Conservation (phyloP, 805 yeast genomes). For the Jamesozyma jinghongensis region DNA sequence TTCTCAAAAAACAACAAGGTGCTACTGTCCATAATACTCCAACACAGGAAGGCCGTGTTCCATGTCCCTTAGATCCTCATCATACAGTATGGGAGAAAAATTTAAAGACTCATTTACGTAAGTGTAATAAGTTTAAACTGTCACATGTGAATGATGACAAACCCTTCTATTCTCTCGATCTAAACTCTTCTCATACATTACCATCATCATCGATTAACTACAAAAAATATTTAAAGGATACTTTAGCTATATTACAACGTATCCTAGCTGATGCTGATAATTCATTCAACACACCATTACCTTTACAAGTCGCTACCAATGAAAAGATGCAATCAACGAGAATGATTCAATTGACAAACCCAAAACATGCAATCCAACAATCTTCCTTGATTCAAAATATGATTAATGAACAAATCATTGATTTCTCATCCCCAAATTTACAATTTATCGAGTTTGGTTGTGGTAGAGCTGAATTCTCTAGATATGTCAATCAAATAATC, state of each 20-base stretch:
- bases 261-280: neutral
- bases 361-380: constrained; percentile 78
- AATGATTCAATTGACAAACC: constrained; percentile 34
- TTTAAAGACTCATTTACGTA: constrained; percentile 46
- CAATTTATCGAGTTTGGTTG: constrained; percentile 77
- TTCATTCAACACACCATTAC: no score
- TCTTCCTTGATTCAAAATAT: constrained; percentile 68
- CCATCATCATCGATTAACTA: no score
- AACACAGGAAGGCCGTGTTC: constrained; percentile 28
- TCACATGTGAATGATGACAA: constrained; percentile 27
- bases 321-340: constrained; percentile 7
- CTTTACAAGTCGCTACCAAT: constrained; percentile 2
- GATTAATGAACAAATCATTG: constrained; percentile 34
- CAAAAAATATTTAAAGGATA: neutral
- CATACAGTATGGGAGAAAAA: constrained; percentile 61
- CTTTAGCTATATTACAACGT: neutral
- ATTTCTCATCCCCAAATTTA: constrained; percentile 8
- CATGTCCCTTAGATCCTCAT: constrained; percentile 68
- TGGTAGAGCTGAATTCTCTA: constrained; percentile 76
- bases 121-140: constrained; percentile 46
- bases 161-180: constrained; percentile 44
- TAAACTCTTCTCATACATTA: constrained; percentile 32
- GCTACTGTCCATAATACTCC: neutral
- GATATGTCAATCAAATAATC: constrained; percentile 40
- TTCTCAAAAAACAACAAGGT: constrained; percentile 35